phyloP scores from a whole-genome alignment of 2,329 filamentous ascomycete genomes.

The Fusarium sp. region DNA sequence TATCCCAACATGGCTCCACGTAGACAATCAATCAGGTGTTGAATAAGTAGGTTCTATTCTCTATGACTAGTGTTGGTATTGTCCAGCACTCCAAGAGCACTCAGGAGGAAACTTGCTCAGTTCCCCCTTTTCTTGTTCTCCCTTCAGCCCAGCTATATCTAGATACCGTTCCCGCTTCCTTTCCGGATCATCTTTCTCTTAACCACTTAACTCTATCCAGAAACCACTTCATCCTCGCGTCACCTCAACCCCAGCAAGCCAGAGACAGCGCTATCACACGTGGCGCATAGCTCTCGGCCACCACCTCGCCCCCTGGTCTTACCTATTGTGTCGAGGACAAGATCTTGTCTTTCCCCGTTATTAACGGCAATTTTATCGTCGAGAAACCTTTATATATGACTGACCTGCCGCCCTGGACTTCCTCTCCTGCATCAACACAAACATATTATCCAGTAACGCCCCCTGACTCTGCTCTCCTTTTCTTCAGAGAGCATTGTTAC shows the following conservation, averaged over 20 bases:
- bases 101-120: neutral
- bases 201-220: slow-evolving; percentile 10
- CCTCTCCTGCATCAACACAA: neutral
- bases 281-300: slow-evolving; percentile 38
- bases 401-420: neutral
- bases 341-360: slow-evolving; percentile 16
- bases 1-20: slow-evolving; percentile 3
- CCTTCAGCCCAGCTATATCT: slow-evolving; percentile 25
- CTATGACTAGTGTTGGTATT: slow-evolving; percentile 10
- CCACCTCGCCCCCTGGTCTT: slow-evolving; percentile 10
- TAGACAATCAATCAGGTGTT: slow-evolving; percentile 22
- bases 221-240: slow-evolving; percentile 5
- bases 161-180: neutral
- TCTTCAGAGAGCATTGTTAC: neutral
- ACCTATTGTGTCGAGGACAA: slow-evolving; percentile 28
- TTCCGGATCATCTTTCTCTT: neutral
- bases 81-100: slow-evolving; percentile 1
- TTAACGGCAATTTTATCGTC: slow-evolving; percentile 15
- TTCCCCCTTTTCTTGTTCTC: slow-evolving; percentile 3
- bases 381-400: slow-evolving; percentile 26
- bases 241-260: slow-evolving; percentile 1
- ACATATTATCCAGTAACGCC: neutral
- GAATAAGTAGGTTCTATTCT: slow-evolving; percentile 16
- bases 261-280: slow-evolving; percentile 14
- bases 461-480: neutral